A percentile compares a stretch with the other conserved stretches of the same genome.
These are phyloP conservation scores for Senna tora DNA, from an alignment of 306 rosid genomes.

Conservation along the genomic window DNA sequence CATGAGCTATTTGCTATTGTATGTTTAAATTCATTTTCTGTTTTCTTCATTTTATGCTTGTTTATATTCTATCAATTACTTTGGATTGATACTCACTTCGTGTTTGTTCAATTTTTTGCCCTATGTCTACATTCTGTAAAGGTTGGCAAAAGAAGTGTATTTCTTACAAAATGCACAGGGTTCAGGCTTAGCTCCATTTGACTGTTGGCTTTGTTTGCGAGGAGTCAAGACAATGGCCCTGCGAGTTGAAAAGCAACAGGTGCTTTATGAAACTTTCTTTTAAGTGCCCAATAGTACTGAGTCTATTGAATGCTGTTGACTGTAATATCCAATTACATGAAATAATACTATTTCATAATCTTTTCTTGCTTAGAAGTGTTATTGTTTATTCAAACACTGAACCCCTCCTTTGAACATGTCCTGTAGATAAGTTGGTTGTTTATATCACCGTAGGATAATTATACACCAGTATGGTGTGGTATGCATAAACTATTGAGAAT, in stretches of 20 bases:
- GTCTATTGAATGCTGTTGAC: slow-evolving; percentile 17
- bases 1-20: slow-evolving; percentile 6
- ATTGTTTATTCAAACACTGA: neutral
- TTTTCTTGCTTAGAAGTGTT: neutral
- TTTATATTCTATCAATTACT: neutral
- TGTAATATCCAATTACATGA: slow-evolving; percentile 18
- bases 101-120: slow-evolving; percentile 11
- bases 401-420: slow-evolving; percentile 4
- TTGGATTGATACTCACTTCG: slow-evolving; percentile 19
- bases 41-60: slow-evolving; percentile 4
- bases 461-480: neutral
- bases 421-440: neutral
- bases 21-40: neutral
- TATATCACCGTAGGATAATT: neutral
- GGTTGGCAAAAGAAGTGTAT: slow-evolving; percentile 84
- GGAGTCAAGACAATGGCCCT: slow-evolving; percentile 94
- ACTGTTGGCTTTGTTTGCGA: slow-evolving; percentile 85
- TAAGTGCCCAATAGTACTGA: neutral
- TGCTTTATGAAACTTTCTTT: slow-evolving; percentile 43
- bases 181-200: slow-evolving; percentile 91
- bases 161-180: slow-evolving; percentile 93
- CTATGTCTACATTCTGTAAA: slow-evolving; percentile 38
- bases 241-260: slow-evolving; percentile 95
- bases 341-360: too few species aligned
- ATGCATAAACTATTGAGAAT: slow-evolving; percentile 10